Evolutionary conservation across 1,139 yeast genomes (phyloP), one percentile per base, ranked within the genome.

Genomic region (Geotrichum phurueaensis): DNA sequence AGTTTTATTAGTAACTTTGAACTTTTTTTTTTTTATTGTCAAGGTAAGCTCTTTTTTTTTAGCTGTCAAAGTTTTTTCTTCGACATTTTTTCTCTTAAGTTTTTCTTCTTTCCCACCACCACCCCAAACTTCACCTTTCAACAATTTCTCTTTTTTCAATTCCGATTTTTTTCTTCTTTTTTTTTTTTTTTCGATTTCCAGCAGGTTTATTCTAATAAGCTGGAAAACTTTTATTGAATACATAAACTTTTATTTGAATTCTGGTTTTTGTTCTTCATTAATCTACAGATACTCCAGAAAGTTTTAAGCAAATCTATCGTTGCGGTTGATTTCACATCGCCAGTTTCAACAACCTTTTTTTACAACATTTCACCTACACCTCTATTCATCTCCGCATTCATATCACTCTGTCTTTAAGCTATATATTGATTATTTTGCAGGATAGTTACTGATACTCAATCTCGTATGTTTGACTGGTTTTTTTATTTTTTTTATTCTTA

Each of bases 71-170:
- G 47, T 39, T 39, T 45, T 54, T 23, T 45, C 29, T 22, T 45
- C 3, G 6, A 10, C 25, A n/a, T 15, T 54, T 22, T 45, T 15
- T 25, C 23, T 53, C 25, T 18, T 39, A n/a, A 25, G 18, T 18
- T n/a, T n/a, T 25, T 39, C 49, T 53, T 43, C 25, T 50, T 50
- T 39, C 52, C 49, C 53, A 33, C 45, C 54, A 52, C 54, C 54
- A 33, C 27, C 29, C 54, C 47, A 52, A 52, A 52, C 27, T n/a
- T 15, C 31, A 27, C 13, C 27, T 54, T 18, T 54, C 20, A 7
- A 25, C 33, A 45, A 3, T 22, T 51, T n/a, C 39, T 25, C 31
- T 53, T 53, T 33, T 23, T 23, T 36, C 9, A 18, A 39, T n/a
- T 39, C 47, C 47, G 13, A 33, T 13, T 39, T 39, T 39, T 39